Evolutionary conservation across 139 green algal genomes (phyloP).

Genomic region (Chlamydomonas asymmetrica): DNA sequence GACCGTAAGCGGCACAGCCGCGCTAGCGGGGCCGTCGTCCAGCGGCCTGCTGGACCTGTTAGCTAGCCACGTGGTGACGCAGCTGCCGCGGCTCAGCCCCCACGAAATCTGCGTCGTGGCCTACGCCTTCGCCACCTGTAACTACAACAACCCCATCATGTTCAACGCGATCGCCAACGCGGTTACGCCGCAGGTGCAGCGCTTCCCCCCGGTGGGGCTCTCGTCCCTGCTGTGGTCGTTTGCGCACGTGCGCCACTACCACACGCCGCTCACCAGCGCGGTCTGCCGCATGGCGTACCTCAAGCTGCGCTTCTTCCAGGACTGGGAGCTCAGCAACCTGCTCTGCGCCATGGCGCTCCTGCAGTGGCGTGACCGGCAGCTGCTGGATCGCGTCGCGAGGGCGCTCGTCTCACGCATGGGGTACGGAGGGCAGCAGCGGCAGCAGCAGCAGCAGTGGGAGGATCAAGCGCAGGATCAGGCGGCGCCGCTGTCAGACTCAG

Average conservation of each 20-base stretch:
- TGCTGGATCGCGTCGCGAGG: slow-evolving; percentile 15
- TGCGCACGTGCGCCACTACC: slow-evolving; percentile 21
- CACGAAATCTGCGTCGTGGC: slow-evolving; percentile 29
- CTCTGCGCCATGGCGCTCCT: slow-evolving; percentile 35
- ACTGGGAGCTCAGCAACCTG: slow-evolving; percentile 37
- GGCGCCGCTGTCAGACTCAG: neutral
- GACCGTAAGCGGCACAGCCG: neutral
- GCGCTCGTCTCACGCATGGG: slow-evolving; percentile 9
- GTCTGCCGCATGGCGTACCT: slow-evolving; percentile 8
- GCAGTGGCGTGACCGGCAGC: slow-evolving; percentile 25
- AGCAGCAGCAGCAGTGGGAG: neutral
- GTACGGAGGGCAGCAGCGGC: neutral
- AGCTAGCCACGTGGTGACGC: neutral
- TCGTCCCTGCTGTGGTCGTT: slow-evolving; percentile 27
- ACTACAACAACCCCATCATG: slow-evolving; percentile 18
- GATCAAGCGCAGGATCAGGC: neutral
- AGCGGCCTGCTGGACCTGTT: slow-evolving; percentile 8
- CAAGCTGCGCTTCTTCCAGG: slow-evolving; percentile 11
- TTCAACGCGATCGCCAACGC: slow-evolving; percentile 18
- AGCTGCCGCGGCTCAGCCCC: neutral
- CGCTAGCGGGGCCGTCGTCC: neutral
- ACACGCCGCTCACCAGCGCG: slow-evolving; percentile 4
- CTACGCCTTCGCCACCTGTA: neutral
- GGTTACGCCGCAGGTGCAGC: neutral
- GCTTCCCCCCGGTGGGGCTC: slow-evolving; percentile 10